Base-by-base conservation (phyloP, 176 grass and related monocot genomes). In the Melocanna baccifera region DNA sequence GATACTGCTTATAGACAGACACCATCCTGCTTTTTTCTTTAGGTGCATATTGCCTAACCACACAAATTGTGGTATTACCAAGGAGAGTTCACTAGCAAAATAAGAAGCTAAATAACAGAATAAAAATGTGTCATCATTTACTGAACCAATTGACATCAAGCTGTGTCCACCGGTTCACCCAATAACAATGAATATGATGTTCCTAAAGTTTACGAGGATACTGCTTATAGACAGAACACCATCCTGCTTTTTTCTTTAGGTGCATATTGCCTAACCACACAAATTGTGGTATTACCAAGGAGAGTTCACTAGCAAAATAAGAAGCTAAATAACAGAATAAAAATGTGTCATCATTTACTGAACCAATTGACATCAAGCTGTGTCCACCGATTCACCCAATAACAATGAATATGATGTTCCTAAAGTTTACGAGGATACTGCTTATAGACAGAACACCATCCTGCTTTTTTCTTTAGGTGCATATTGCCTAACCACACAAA, bases 121-220 rank as follows among this genome's bases (percentile, higher is more conserved):
- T n/a, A n/a, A 10, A 66, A 87, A 92, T 91, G 83, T 90, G 58
- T 20, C 93, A 86, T 77, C 80, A 82, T 92, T 94, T 85, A 94
- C 87, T 97, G 94, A 97, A 97, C 90, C 91, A 85, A 87, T 77
- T 67, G 78, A 79, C 87, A 90, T 85, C n/a, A n/a, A n/a, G n/a
- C n/a, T 67, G 81, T 59, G 78, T 78, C 63, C 71, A 91, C 70
- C 30, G 87, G 83, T 97, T 91, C 90, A 91, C 82, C 77, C 71
- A 92, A 92, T 23, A 88, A 92, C 18, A 12, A 87, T 81, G 85
- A 83, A 64, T 37, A 30, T 37, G 34, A 64, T 91, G 13, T 84
- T 68, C 89, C 84, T 91, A 84, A 87, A 91, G 81, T 81, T 91
- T 91, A 87, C n/a, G 62, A 43, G 75, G 76, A 83, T 7, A 69